Conservation (phyloP, 768 basidiomycete genomes). For the Daedalea quercina region DNA sequence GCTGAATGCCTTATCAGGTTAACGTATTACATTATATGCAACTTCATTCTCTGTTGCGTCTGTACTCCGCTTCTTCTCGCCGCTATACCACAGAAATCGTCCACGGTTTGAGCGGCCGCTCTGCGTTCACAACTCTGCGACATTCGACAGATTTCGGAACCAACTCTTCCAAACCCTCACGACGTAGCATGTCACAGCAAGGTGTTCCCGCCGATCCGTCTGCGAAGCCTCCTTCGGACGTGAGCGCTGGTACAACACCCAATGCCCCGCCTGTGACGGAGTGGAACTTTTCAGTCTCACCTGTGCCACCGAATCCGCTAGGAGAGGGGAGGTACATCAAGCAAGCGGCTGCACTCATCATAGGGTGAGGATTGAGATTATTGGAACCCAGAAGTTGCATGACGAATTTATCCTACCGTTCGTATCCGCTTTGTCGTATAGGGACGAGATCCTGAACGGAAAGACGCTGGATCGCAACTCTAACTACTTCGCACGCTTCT, state of each 20-base stretch:
- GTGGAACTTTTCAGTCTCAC: slow-evolving; percentile 43
- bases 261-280: slow-evolving; percentile 5
- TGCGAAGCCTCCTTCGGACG: not conserved
- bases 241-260: not conserved
- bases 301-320: slow-evolving; percentile 56
- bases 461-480: slow-evolving; percentile 84
- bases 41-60: too few species aligned
- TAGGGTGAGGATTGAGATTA: slow-evolving; percentile 45
- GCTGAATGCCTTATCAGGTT: too few species aligned
- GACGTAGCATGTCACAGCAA: not conserved
- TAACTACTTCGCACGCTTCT: slow-evolving; percentile 80
- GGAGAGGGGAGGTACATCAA: slow-evolving; percentile 67
- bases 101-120: not conserved
- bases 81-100: too few species aligned
- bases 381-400: not conserved
- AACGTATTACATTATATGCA: too few species aligned
- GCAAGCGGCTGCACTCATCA: slow-evolving; percentile 69
- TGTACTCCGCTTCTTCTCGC: too few species aligned
- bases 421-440: slow-evolving; percentile 20
- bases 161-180: not conserved
- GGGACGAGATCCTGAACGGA: slow-evolving; percentile 90
- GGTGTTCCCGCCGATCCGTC: slow-evolving; percentile 3
- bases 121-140: too few species aligned
- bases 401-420: not conserved
- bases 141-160: too few species aligned